These are phyloP conservation scores for Diaporthe sp. DNA, from an alignment of 2,329 filamentous ascomycete species.

Conservation along the genomic window DNA sequence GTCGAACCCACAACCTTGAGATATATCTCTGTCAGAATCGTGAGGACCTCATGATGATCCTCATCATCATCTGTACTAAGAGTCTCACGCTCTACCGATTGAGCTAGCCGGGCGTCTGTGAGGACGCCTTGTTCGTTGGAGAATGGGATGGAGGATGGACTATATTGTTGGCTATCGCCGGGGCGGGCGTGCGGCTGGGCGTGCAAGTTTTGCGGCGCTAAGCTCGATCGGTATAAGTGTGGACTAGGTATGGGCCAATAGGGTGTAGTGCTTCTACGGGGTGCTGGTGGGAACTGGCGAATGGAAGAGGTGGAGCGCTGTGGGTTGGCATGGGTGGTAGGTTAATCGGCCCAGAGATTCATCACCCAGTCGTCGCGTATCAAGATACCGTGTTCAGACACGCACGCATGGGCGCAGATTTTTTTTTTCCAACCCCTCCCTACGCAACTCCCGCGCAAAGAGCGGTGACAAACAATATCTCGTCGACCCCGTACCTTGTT, in stretches of 20 bases:
- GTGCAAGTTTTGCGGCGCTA: background rate
- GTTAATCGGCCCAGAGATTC: background rate
- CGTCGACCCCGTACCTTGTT: background rate
- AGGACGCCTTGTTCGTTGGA: background rate
- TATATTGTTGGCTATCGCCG: background rate
- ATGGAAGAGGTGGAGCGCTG: background rate
- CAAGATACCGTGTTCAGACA: slow-evolving; percentile 18
- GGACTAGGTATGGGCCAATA: background rate
- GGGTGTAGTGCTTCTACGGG: slow-evolving; percentile 4
- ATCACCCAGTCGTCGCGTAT: slow-evolving; percentile 12
- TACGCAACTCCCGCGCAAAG: slow-evolving; percentile 17
- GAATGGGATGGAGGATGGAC: accelerated
- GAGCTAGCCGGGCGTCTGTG: slow-evolving; percentile 66
- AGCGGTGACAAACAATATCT: slow-evolving; percentile 7
- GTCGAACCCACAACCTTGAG: slow-evolving; percentile 36
- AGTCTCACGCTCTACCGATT: slow-evolving; percentile 81
- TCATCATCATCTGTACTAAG: no score
- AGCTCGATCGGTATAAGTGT: background rate
- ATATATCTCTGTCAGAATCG: slow-evolving; percentile 28
- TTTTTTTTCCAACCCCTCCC: background rate
- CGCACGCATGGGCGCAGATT: background rate
- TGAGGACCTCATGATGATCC: no score
- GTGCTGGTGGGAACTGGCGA: background rate
- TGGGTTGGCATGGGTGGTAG: background rate
- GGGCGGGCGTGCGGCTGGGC: no score